Base-by-base conservation (phyloP, 2,329 filamentous ascomycete species). In the Geoglossum cookeanum region DNA sequence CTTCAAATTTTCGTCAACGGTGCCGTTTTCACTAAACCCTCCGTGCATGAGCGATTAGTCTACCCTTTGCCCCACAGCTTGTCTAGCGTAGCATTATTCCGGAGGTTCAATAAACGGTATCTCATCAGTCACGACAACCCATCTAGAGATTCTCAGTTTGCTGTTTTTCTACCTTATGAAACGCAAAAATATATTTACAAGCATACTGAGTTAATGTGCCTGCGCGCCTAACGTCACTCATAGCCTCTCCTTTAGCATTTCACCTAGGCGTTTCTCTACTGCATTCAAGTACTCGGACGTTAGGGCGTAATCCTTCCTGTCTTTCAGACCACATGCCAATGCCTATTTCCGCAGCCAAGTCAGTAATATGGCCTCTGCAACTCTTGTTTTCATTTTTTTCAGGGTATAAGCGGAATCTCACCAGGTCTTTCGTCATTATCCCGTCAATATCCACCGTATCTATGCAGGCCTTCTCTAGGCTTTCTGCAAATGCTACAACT, bases 381-480 rank as follows among this genome's bases (percentile, higher is more conserved):
- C 17, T 6, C 17, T 11, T 3, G 5, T 11, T 49, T 27, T 5
- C 22, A 2, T 5, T 33, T 52, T 35, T 17, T 8, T 15, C 1
- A 22, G 1, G 30, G n/a, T 11, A 27, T 49, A 11, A 32, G n/a
- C 30, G 32, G 30, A 33, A 22, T 5, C 49, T 53, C 49, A 53
- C 49, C 65, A 98, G 74, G 72, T 98, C 92, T 82, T 98, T 98
- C 71, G 92, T 98, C 92, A 97, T 98, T 75, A 97, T 85, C 61
- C 87, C 87, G 68, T 97, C 91, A 59, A 86, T 72, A 69, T 97
- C 87, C 63, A 98, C 92, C 30, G 91, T 91, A 71, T 97, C 89
- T 59, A 96, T 78, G 71, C 92, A 96, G 42, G 92, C 92, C 71
- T 86, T 78, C 79, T 98, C 92, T 57, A 98, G 80, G 67, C 78